Conservation (phyloP, 371 early-diverging fungal genomes). For the Cokeromyces recurvatus region DNA sequence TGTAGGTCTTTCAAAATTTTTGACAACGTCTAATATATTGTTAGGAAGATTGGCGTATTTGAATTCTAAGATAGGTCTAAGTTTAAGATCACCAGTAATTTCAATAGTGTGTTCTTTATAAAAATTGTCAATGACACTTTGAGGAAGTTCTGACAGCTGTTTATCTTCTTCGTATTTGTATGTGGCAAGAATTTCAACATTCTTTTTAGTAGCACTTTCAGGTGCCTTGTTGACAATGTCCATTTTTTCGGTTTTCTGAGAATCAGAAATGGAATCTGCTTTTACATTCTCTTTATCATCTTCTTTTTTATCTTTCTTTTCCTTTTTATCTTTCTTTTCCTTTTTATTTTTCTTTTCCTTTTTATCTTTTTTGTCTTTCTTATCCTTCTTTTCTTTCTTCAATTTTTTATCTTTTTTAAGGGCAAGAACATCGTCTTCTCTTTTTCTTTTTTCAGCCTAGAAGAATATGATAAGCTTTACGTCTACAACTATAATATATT, state of each 20-base stretch:
- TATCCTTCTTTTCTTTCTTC: conserved; percentile 33
- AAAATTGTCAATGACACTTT: conserved; percentile 47
- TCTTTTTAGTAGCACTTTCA: conserved; percentile 16
- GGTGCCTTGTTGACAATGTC: conserved; percentile 13
- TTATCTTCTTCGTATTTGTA: conserved; percentile 35
- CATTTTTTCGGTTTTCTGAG: too few relatives aligned
- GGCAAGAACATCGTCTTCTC: conserved; percentile 13
- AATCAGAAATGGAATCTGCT: too few relatives aligned
- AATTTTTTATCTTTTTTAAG: conserved; percentile 16
- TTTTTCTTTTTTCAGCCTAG: conserved; percentile 24
- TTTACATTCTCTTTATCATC: neutral
- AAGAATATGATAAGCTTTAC: neutral
- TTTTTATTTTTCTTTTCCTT: conserved; percentile 48
- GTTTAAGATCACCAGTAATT: conserved; percentile 58
- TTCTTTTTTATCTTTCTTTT: conserved; percentile 11
- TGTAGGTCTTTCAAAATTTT: conserved; percentile 87
- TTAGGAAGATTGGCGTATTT: conserved; percentile 65
- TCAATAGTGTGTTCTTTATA: conserved; percentile 67
- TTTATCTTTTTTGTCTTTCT: conserved; percentile 35
- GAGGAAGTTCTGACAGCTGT: conserved; percentile 30
- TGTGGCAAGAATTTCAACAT: conserved; percentile 22
- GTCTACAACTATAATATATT: neutral
- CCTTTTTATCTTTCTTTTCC: conserved; percentile 25
- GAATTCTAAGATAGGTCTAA: conserved; percentile 78
- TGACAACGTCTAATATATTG: conserved; percentile 73